phyloP scores from a whole-genome alignment of 2,329 filamentous ascomycete genomes.

The Colletotrichum tamarilloi region DNA sequence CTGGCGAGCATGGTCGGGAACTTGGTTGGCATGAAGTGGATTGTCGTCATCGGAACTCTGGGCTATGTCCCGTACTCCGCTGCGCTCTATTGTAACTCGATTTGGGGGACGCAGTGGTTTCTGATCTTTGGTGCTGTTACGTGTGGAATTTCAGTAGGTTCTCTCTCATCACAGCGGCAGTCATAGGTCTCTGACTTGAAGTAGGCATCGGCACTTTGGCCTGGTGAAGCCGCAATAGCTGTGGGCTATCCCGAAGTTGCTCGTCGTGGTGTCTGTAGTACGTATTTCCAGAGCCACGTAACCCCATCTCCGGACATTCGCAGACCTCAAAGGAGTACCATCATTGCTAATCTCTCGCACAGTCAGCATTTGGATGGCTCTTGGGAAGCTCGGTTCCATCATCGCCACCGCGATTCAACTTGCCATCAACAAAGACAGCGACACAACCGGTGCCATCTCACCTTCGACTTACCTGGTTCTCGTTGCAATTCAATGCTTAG shows the following conservation, averaged over 20 bases:
- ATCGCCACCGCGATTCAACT: constrained; percentile 63
- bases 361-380: constrained; percentile 61
- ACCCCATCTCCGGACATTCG: neutral
- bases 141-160: constrained; percentile 16
- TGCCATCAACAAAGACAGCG: constrained; percentile 56
- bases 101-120: constrained; percentile 27
- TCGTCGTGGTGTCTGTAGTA: constrained; percentile 54
- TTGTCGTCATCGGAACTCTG: constrained; percentile 15
- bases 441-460: constrained; percentile 54
- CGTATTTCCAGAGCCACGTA: neutral
- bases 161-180: neutral
- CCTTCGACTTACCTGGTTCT: constrained; percentile 54
- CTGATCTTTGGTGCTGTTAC: constrained; percentile 22
- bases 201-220: constrained; percentile 49
- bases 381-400: constrained; percentile 63
- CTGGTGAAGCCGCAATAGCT: constrained; percentile 47
- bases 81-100: constrained; percentile 24
- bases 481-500: constrained; percentile 57
- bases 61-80: constrained; percentile 27
- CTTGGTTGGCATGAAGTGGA: constrained; percentile 26
- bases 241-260: constrained; percentile 47
- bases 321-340: neutral
- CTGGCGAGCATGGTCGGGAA: constrained; percentile 26
- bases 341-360: neutral
- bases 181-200: neutral